Evolutionary conservation across 1,284 basidiomycete species (phyloP).

Genomic region (Ganoderma boninense): DNA sequence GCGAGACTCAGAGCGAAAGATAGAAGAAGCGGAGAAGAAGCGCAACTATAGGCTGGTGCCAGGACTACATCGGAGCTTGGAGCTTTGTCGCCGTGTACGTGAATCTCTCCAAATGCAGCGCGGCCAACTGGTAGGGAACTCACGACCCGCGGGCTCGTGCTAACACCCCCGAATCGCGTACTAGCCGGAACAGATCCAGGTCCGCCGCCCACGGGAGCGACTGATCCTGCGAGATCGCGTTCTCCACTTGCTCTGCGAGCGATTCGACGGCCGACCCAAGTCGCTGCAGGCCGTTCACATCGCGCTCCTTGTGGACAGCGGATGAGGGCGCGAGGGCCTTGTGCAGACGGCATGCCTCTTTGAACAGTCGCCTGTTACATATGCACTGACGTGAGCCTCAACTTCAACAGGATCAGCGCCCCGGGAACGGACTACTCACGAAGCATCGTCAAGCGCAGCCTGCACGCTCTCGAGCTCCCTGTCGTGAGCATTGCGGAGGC

Average conservation of each 20-base stretch:
- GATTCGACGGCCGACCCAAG: not conserved
- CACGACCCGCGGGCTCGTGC: not conserved
- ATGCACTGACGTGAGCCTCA: not conserved
- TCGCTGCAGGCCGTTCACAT: constrained; percentile 3
- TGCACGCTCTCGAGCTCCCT: constrained; percentile 45
- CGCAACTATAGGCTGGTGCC: too few relatives aligned
- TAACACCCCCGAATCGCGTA: not conserved
- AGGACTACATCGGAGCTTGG: not conserved
- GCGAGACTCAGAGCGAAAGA: too few relatives aligned
- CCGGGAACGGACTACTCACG: constrained; percentile 18
- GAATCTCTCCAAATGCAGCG: not conserved
- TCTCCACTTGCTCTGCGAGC: not conserved
- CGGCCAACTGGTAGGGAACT: not conserved
- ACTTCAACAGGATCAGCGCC: too few relatives aligned
- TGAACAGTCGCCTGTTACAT: constrained; percentile 6
- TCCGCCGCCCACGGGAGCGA: not conserved
- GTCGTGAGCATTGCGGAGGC: constrained; percentile 40
- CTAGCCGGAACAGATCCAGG: not conserved
- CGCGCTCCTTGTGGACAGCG: not conserved
- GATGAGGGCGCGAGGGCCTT: constrained; percentile 7
- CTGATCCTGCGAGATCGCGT: not conserved
- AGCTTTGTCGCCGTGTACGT: too few relatives aligned
- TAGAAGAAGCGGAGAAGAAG: too few relatives aligned
- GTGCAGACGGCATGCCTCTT: constrained; percentile 13
- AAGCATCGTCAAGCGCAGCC: constrained; percentile 28